Conservation (phyloP, 148 eudicot genomes). For the Chenopodium album region DNA sequence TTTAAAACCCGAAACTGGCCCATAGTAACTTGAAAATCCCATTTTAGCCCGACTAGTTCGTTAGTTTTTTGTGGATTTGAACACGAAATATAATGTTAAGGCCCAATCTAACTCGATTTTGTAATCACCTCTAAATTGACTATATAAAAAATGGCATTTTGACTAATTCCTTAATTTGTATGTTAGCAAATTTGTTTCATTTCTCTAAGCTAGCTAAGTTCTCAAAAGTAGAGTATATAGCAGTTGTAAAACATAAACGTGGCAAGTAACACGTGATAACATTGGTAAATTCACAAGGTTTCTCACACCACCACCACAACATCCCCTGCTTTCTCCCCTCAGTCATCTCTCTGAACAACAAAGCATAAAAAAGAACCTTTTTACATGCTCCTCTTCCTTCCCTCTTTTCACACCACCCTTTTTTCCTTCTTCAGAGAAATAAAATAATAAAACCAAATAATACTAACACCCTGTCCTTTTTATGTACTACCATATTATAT, state of each 20-base stretch:
- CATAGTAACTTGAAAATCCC: too few relatives aligned
- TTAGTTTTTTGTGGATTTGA: too few relatives aligned
- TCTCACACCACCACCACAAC: not conserved
- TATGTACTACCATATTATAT: not conserved
- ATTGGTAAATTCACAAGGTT: slow-evolving; percentile 11
- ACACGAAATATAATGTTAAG: too few relatives aligned
- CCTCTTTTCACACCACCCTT: not conserved
- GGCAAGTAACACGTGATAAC: slow-evolving; percentile 12
- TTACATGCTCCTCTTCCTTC: not conserved
- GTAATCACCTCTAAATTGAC: too few relatives aligned
- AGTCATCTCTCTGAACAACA: not conserved
- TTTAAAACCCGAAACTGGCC: too few relatives aligned
- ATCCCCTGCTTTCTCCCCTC: not conserved
- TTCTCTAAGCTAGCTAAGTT: too few relatives aligned
- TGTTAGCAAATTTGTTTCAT: too few relatives aligned
- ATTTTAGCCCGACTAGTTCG: too few relatives aligned
- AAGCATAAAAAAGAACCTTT: not conserved
- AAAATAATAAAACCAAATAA: not conserved
- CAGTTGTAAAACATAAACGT: not conserved
- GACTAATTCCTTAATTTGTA: too few relatives aligned
- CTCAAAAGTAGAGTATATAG: too few relatives aligned
- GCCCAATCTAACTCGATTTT: too few relatives aligned
- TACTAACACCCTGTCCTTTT: not conserved
- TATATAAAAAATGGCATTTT: too few relatives aligned
- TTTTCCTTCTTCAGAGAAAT: not conserved